Conservation (phyloP, 371 early-diverging fungal genomes). For the Umbelopsis sp. region DNA sequence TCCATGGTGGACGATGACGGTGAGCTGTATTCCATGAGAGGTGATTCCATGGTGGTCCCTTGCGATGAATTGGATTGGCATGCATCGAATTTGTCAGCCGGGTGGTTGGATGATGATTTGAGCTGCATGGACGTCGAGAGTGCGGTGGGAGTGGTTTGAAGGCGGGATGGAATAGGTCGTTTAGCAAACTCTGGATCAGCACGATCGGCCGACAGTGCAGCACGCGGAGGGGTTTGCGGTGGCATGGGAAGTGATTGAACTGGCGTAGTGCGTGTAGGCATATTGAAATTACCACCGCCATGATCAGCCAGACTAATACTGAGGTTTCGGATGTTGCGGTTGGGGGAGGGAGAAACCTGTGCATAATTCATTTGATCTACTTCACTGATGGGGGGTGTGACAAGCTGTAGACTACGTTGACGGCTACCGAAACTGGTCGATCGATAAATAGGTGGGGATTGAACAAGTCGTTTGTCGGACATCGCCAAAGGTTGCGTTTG, state of each 20-base stretch:
- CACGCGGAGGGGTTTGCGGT: conserved; percentile 8
- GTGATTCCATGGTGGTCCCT: conserved; percentile 12
- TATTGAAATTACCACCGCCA: neutral
- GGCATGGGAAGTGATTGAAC: neutral
- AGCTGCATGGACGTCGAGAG: conserved; percentile 9
- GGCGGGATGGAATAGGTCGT: conserved; percentile 10
- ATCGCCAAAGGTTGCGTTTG: conserved; percentile 14
- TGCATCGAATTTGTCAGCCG: neutral
- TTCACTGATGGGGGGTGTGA: conserved; percentile 38
- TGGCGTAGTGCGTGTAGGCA: neutral
- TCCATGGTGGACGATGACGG: conserved; percentile 5
- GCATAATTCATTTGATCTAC: conserved; percentile 40
- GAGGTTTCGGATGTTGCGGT: conserved; percentile 17
- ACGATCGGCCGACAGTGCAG: conserved; percentile 4
- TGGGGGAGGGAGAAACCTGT: neutral
- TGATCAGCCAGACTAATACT: conserved; percentile 10
- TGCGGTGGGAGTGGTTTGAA: neutral
- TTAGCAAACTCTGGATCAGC: conserved; percentile 17
- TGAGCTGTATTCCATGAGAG: conserved; percentile 3
- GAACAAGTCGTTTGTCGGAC: conserved; percentile 17
- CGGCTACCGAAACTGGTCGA: conserved; percentile 36
- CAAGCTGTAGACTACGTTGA: conserved; percentile 31
- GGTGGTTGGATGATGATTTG: neutral
- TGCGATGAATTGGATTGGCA: conserved; percentile 13
- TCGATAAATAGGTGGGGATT: conserved; percentile 35